These are phyloP conservation scores for Fraxinus dipetala DNA, from an alignment of 305 asterid genomes.

Conservation along the genomic window DNA sequence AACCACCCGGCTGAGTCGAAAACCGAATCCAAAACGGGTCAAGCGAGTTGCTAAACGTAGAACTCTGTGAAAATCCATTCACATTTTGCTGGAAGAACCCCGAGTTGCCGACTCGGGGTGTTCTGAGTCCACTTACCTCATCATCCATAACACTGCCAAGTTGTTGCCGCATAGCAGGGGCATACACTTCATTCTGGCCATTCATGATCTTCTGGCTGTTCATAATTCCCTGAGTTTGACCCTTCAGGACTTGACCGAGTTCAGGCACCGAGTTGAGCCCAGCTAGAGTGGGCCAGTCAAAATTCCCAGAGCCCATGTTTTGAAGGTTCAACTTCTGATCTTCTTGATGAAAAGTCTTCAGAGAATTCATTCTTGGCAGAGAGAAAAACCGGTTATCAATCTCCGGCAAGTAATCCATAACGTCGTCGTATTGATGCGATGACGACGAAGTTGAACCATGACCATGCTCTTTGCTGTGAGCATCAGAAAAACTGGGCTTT, in stretches of 20 bases:
- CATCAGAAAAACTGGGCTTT: slow-evolving; percentile 16
- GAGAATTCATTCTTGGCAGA: slow-evolving; percentile 26
- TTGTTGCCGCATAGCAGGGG: slow-evolving; percentile 23
- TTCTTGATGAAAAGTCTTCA: slow-evolving; percentile 21
- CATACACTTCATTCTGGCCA: slow-evolving; percentile 12
- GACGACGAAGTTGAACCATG: slow-evolving; percentile 34
- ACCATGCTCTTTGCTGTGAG: slow-evolving; percentile 23
- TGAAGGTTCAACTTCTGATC: slow-evolving; percentile 32
- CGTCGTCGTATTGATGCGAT: slow-evolving; percentile 33
- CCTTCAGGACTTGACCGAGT: not conserved
- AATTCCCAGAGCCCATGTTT: slow-evolving; percentile 33
- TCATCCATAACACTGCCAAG: slow-evolving; percentile 26
- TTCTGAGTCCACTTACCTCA: slow-evolving; percentile 31
- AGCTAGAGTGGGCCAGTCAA: slow-evolving; percentile 40
- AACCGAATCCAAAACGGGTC: slow-evolving; percentile 37
- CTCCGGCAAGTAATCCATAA: slow-evolving; percentile 30
- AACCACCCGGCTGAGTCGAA: slow-evolving; percentile 30
- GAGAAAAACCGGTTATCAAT: slow-evolving; percentile 26
- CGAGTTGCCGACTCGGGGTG: slow-evolving; percentile 30
- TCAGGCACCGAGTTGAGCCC: slow-evolving; percentile 34
- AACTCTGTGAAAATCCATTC: slow-evolving; percentile 9
- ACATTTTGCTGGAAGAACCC: slow-evolving; percentile 20
- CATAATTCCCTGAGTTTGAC: slow-evolving; percentile 10
- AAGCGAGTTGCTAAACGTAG: not conserved
- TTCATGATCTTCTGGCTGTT: slow-evolving; percentile 12